phyloP scores from a whole-genome alignment of 2,329 filamentous ascomycete genomes.

The Sclerotinia minor region DNA sequence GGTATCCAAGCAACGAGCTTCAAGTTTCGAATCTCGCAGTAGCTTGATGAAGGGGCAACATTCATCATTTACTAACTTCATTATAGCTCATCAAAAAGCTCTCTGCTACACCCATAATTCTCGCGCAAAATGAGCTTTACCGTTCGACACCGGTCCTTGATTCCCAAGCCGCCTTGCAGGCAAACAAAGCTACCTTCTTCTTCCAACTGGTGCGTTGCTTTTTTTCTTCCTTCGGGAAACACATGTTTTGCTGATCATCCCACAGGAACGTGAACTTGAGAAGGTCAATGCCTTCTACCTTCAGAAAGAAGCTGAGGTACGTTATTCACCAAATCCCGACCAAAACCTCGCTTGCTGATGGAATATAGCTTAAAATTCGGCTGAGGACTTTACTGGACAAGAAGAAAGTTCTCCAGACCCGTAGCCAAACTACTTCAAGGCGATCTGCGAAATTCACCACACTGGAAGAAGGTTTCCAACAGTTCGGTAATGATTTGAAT shows the following conservation, averaged over 20 bases:
- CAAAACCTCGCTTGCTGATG: slow-evolving; percentile 11
- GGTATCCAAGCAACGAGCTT: not conserved
- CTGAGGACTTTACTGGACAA: slow-evolving; percentile 92
- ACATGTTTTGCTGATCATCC: slow-evolving; percentile 45
- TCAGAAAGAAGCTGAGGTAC: slow-evolving; percentile 95
- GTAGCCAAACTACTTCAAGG: slow-evolving; percentile 74
- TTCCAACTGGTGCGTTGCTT: slow-evolving; percentile 76
- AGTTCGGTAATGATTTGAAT: slow-evolving; percentile 94
- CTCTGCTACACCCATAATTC: slow-evolving; percentile 83
- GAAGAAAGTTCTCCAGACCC: slow-evolving; percentile 85
- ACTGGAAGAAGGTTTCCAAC: slow-evolving; percentile 92
- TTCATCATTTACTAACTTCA: slow-evolving; percentile 34
- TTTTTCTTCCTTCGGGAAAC: slow-evolving; percentile 23
- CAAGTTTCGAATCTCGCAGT: not conserved
- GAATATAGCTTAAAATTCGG: slow-evolving; percentile 78
- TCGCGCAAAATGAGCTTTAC: slow-evolving; percentile 67
- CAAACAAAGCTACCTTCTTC: slow-evolving; percentile 98
- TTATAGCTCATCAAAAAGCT: slow-evolving; percentile 94
- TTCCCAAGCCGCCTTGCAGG: slow-evolving; percentile 86
- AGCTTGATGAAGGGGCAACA: slow-evolving; percentile 11
- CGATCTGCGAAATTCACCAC: slow-evolving; percentile 92
- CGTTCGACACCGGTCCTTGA: slow-evolving; percentile 56
- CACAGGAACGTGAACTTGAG: slow-evolving; percentile 91
- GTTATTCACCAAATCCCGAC: slow-evolving; percentile 37
- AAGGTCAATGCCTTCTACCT: slow-evolving; percentile 98